A percentile compares a stretch with the other conserved stretches of the same genome.
These are phyloP conservation scores for Talaromyces verruculosus DNA, from an alignment of 2,329 filamentous ascomycete genomes.

Conservation along the genomic window DNA sequence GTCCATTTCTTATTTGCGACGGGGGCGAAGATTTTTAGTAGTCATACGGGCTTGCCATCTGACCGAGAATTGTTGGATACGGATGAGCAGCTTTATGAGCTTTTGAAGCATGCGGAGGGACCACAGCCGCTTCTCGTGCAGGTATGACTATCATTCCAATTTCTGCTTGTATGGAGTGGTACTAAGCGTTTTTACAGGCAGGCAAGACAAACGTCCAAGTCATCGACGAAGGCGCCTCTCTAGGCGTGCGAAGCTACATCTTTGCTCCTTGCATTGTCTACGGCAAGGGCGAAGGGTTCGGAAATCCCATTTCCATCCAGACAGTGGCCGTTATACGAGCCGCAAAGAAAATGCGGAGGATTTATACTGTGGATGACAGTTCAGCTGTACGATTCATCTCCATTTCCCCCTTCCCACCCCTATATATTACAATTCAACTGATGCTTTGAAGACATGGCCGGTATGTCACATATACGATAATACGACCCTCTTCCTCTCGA, in stretches of 20 bases:
- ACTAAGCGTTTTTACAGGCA: conserved; percentile 31
- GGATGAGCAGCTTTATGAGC: conserved; percentile 45
- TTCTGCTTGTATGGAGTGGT: not conserved
- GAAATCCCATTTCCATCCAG: conserved; percentile 54
- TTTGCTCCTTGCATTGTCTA: conserved; percentile 58
- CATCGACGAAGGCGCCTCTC: conserved; percentile 45
- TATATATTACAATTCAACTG: not conserved
- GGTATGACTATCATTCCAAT: not conserved
- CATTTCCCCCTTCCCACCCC: not conserved
- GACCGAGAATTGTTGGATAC: conserved; percentile 47
- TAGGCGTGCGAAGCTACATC: conserved; percentile 53
- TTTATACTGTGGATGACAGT: conserved; percentile 45
- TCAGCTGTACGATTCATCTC: not conserved
- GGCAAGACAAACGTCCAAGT: conserved; percentile 45
- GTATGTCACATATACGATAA: conserved; percentile 55
- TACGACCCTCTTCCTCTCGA: conserved; percentile 46
- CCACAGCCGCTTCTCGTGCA: conserved; percentile 23
- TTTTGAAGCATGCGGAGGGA: conserved; percentile 43
- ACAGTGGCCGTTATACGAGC: conserved; percentile 51
- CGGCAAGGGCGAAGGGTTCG: conserved; percentile 52
- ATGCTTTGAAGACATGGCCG: conserved; percentile 44
- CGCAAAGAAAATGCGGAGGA: conserved; percentile 41
- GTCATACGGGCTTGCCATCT: conserved; percentile 47
- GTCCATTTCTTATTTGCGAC: conserved; percentile 55
- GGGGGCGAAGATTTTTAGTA: conserved; percentile 56